Percentiles rank a stretch among this genome's conserved stretches.
Evolutionary conservation across 1,284 basidiomycete genomes (phyloP).

Genomic region (Trichosporon coremiiforme): DNA sequence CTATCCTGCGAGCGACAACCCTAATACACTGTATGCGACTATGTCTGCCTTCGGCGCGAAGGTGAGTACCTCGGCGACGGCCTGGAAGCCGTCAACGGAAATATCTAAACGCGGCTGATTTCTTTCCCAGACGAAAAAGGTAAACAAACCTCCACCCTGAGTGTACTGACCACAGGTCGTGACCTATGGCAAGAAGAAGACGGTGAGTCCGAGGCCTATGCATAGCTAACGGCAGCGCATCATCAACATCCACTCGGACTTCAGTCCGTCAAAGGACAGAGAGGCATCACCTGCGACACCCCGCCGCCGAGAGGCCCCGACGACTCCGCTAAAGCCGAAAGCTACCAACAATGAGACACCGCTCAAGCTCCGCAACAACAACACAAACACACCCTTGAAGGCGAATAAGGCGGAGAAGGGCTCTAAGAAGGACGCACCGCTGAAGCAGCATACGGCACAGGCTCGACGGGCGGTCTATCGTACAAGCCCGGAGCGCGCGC

Average conservation of each 20-base stretch:
- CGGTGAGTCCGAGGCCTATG: slow-evolving; percentile 31
- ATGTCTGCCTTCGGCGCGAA: slow-evolving; percentile 42
- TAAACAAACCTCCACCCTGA: slow-evolving; percentile 23
- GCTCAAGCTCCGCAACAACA: background rate
- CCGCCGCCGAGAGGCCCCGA: slow-evolving; percentile 8
- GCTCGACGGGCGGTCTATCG: slow-evolving; percentile 3
- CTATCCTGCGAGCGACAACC: background rate
- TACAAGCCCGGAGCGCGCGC: slow-evolving; percentile 7
- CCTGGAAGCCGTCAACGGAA: background rate
- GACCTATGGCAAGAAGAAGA: slow-evolving; percentile 52
- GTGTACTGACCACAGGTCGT: slow-evolving; percentile 43
- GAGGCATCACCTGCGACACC: background rate
- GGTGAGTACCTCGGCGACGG: slow-evolving; percentile 32
- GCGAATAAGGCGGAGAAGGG: background rate
- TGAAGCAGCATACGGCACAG: background rate
- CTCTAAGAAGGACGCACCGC: background rate
- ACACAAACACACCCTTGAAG: slow-evolving; percentile 2
- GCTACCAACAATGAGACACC: background rate
- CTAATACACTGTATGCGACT: slow-evolving; percentile 11
- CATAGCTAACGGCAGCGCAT: slow-evolving; percentile 38
- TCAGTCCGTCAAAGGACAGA: slow-evolving; percentile 24
- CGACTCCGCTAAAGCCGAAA: background rate
- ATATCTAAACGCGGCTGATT: slow-evolving; percentile 40
- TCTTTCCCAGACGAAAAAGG: slow-evolving; percentile 50
- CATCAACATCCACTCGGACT: slow-evolving; percentile 45